These are phyloP conservation scores for Boechera retrofracta DNA, from an alignment of 345 rosid species.

Conservation along the genomic window DNA sequence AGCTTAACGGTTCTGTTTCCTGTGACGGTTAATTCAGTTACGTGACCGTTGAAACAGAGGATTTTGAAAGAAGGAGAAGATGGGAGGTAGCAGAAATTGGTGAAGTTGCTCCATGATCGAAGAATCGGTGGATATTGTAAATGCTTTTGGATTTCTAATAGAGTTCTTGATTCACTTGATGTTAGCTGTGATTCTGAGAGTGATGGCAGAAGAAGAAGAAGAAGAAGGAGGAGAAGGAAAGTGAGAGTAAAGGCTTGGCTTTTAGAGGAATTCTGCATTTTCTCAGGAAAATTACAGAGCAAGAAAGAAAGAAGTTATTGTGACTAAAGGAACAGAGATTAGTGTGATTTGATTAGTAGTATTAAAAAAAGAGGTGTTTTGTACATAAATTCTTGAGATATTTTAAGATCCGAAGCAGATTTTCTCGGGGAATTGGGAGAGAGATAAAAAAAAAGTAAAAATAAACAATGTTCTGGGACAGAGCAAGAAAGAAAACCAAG, in stretches of 20 bases:
- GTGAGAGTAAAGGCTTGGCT: constrained; percentile 34
- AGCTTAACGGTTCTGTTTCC: constrained; percentile 68
- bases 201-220: constrained; percentile 40
- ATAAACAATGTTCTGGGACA: constrained; percentile 22
- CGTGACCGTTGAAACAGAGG: constrained; percentile 60
- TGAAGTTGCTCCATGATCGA: constrained; percentile 73
- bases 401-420: constrained; percentile 24
- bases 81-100: constrained; percentile 82
- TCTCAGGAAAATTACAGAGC: constrained; percentile 19
- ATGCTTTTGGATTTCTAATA: constrained; percentile 70
- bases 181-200: constrained; percentile 59
- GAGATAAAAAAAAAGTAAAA: neutral
- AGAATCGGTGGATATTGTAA: constrained; percentile 75
- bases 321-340: constrained; percentile 23
- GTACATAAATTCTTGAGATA: constrained; percentile 37
- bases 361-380: constrained; percentile 17
- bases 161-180: constrained; percentile 58
- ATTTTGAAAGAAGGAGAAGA: constrained; percentile 63
- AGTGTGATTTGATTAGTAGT: constrained; percentile 4
- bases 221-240: constrained; percentile 19
- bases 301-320: neutral
- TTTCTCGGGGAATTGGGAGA: constrained; percentile 25
- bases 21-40: constrained; percentile 67
- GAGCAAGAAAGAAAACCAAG: constrained; percentile 15
- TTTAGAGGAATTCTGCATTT: constrained; percentile 33